These are phyloP conservation scores for Flaveria ramosissima DNA, from an alignment of 129 eudicot species.

Conservation along the genomic window DNA sequence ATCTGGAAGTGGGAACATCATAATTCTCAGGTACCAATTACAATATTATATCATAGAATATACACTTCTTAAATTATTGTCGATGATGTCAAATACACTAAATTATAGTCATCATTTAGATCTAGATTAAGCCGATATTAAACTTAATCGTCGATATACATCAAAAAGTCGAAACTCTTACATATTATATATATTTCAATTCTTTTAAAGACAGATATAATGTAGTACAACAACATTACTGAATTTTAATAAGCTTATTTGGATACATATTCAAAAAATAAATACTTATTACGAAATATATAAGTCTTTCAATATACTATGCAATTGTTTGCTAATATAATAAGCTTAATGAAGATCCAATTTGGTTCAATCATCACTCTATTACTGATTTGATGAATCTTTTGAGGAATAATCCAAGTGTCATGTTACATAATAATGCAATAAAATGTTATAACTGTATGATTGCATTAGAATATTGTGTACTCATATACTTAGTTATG, in stretches of 20 bases:
- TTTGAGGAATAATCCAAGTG: constrained; percentile 27
- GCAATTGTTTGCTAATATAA: background rate
- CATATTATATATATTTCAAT: background rate
- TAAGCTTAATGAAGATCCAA: background rate
- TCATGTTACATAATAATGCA: constrained; percentile 14
- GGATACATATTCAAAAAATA: background rate
- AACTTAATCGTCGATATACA: background rate
- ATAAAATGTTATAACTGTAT: background rate
- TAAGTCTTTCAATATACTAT: background rate
- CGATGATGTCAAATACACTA: background rate
- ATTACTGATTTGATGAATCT: constrained; percentile 27
- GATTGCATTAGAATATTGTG: background rate
- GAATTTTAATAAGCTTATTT: background rate
- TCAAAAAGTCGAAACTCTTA: background rate
- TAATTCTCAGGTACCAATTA: background rate
- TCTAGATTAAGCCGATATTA: background rate
- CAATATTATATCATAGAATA: background rate
- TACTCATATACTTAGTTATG: background rate
- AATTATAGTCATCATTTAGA: background rate
- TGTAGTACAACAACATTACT: background rate
- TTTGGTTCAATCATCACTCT: constrained; percentile 23
- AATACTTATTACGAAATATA: background rate
- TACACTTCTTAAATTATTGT: background rate
- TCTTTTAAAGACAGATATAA: background rate
- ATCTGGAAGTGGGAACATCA: constrained; percentile 9